Evolutionary conservation across 352 stramenopile genomes (phyloP).

Genomic region (Pythium periplocum): DNA sequence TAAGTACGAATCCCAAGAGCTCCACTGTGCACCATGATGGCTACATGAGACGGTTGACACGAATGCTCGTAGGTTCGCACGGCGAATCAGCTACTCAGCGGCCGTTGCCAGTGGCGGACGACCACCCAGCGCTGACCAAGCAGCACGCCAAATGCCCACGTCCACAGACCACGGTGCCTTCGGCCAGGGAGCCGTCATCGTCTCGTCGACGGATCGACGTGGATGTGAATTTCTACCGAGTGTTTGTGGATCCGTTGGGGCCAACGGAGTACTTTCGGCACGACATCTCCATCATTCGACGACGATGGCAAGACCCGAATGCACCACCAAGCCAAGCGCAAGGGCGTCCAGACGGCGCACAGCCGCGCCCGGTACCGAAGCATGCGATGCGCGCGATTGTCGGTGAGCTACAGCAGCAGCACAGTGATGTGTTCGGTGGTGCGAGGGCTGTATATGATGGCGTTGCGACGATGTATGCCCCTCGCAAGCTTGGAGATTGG

Average conservation of each 20-base stretch:
- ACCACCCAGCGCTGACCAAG: constrained; percentile 1
- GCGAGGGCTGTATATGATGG: constrained; percentile 10
- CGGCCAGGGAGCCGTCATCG: neutral
- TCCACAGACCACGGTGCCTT: too few relatives aligned
- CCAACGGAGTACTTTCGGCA: constrained; percentile 13
- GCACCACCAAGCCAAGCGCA: neutral
- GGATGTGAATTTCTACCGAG: constrained; percentile 10
- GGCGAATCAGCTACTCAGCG: too few relatives aligned
- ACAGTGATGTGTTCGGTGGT: neutral
- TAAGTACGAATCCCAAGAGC: too few relatives aligned
- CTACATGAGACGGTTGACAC: too few relatives aligned
- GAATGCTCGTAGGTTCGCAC: too few relatives aligned
- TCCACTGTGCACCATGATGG: too few relatives aligned
- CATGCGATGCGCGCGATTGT: constrained; percentile 6
- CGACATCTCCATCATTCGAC: constrained; percentile 4
- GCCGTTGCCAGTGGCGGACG: neutral
- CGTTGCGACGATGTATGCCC: constrained; percentile 5
- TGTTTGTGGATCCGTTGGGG: neutral
- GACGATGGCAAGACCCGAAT: neutral
- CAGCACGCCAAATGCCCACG: neutral
- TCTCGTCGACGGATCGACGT: neutral
- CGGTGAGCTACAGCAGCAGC: constrained; percentile 7
- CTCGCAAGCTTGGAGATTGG: constrained; percentile 8
- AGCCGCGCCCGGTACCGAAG: constrained; percentile 1
- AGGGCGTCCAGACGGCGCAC: neutral